Evolutionary conservation across 2,329 filamentous ascomycete genomes (phyloP), one percentile per base, ranked within the genome.

Genomic region (Cercospora zeina): DNA sequence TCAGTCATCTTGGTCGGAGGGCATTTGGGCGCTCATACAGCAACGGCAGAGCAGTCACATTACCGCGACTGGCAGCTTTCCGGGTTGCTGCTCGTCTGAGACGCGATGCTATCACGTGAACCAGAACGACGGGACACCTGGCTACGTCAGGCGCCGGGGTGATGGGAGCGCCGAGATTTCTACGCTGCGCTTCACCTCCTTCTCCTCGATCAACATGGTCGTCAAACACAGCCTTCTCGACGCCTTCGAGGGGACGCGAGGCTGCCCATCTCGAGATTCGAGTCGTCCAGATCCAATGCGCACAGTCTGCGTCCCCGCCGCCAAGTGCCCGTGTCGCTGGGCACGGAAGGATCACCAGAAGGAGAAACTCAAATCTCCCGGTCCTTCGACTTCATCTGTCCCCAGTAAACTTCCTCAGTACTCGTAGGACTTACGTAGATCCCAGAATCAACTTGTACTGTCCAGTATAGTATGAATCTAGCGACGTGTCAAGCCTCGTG

Each of bases 81-180:
- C 47, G 47, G 47, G 16, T 21, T 45, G 47, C 14, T 33, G 42
- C 34, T 37, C 53, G 53, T n/a, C 24, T n/a, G 47, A 51, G 47
- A 51, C 47, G 47, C 47, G 47, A 19, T 55, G 21, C 53, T 55
- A 33, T 33, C 53, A 55, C 53, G 53, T 55, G 53, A 55, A 55
- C 53, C 53, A 24, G 33, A 55, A 55, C 47, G 47, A 33, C 24
- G 24, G 24, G 24, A 27, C 24, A 51, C 24, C 34, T 55, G 34
- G 33, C 53, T 37, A 57, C 21, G 36, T 57, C 54, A 57, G 47
- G 14, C 47, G 47, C 24, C 34, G 14, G n/a, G 53, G 11, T 24
- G 36, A 30, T 24, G 36, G n/a, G 30, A 51, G 13, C 24, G 11
- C 47, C 47, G 19, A 51, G 47, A 33, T 13, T 51, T 27, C 47